Base-by-base conservation (phyloP, 805 yeast species). In the Kregervanrija delftensis region DNA sequence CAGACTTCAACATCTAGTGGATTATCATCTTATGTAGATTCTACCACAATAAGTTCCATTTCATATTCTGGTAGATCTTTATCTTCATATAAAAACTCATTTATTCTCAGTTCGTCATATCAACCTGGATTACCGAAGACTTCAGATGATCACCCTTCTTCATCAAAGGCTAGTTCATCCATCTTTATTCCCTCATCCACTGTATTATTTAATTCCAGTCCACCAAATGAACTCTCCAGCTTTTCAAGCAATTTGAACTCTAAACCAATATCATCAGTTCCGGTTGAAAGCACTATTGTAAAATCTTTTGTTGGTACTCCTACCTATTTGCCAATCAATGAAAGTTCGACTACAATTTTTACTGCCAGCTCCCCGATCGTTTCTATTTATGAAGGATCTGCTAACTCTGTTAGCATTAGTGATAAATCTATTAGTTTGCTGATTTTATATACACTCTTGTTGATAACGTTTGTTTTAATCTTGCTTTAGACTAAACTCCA, bases 311-410 rank as follows among this genome's bases (percentile, higher is more conserved):
- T n/a, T n/a, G n/a, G n/a, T 22, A 22, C 28, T 22, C 28, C 8
- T 5, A 22, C 28, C 8, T 22, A 22, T 22, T 5, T 6, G 28
- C 28, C 28, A 22, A 22, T 4, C 28, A 22, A 22, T 22, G 22
- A 17, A 17, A 22, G 28, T 22, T 22, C 28, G 6, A 22, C 28
- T 22, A 22, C 28, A 22, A 22, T 4, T 33, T 4, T 14, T 14
- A 14, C 11, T 8, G 35, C 35, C 9, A 14, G 14, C 15, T 14
- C 35, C 9, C 14, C 35, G 9, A 14, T 11, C 13, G 37, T 37
- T 39, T 33, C 45, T n/a, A 16, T 22, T 32, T 38, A 15, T 16
- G 39, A 38, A 39, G 46, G 42, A 12, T n/a, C 33, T 22, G 34
- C 34, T n/a, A 16, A 17, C 30, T 12, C 14, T 3, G n/a, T 12